Evolutionary conservation across 140 eudicot genomes (phyloP).

Genomic region (Anethum foeniculum): DNA sequence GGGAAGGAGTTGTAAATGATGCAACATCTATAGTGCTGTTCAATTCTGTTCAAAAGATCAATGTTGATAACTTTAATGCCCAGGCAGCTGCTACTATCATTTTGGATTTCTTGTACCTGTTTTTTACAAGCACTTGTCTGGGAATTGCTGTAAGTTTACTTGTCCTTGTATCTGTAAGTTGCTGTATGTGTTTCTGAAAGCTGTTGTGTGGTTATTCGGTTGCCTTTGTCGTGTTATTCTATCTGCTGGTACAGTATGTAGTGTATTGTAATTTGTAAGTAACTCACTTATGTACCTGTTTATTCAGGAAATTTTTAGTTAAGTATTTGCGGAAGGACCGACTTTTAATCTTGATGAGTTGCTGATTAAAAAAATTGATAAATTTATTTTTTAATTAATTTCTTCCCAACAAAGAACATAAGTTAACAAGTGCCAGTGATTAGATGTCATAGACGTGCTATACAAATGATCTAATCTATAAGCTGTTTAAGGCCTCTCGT

Average conservation of each 20-base stretch:
- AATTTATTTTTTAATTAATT: background rate
- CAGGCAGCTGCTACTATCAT: slow-evolving; percentile 44
- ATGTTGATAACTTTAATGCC: slow-evolving; percentile 40
- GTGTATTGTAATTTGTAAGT: too few species aligned
- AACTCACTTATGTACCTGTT: background rate
- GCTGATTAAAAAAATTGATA: background rate
- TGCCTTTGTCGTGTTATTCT: background rate
- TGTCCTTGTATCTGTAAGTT: background rate
- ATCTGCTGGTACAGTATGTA: background rate
- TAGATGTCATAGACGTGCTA: background rate
- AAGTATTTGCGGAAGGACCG: background rate
- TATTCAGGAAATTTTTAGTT: background rate
- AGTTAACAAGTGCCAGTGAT: background rate
- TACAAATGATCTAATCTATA: background rate
- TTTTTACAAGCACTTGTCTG: slow-evolving; percentile 79
- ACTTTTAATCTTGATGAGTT: background rate
- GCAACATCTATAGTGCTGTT: slow-evolving; percentile 96
- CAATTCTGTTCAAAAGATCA: slow-evolving; percentile 82
- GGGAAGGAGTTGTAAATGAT: slow-evolving; percentile 98
- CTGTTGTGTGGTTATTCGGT: background rate
- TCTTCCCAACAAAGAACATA: background rate
- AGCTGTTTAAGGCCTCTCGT: background rate
- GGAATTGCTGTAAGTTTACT: slow-evolving; percentile 58
- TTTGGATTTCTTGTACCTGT: slow-evolving; percentile 64
- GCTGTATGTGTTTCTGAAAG: background rate